Evolutionary conservation across 2,329 filamentous ascomycete genomes (phyloP).

Genomic region (Hymenoscyphus salicellus): DNA sequence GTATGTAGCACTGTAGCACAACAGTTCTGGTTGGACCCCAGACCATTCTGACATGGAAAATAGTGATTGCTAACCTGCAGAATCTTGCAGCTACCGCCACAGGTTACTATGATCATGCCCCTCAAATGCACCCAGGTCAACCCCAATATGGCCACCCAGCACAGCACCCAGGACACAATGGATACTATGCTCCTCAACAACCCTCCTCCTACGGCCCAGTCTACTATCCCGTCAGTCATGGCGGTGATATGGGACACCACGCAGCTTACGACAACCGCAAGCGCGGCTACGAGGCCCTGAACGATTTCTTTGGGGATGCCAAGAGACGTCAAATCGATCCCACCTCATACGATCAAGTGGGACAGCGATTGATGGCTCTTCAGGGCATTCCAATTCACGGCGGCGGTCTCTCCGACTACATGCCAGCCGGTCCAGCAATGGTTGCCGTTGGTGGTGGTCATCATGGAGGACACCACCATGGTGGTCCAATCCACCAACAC

Average conservation of each 20-base stretch:
- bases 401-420: conserved; percentile 54
- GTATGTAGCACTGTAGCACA: conserved; percentile 29
- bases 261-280: conserved; percentile 69
- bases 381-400: conserved; percentile 66
- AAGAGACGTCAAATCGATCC: conserved; percentile 91
- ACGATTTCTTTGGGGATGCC: conserved; percentile 89
- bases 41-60: conserved; percentile 29
- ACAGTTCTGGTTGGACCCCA: conserved; percentile 26
- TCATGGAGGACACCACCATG: conserved; percentile 38
- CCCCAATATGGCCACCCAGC: conserved; percentile 50
- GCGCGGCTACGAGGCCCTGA: conserved; percentile 81
- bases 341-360: conserved; percentile 84
- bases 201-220: conserved; percentile 64
- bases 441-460: conserved; percentile 51
- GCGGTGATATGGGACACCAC: conserved; percentile 65
- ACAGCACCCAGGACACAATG: conserved; percentile 51
- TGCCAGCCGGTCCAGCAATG: conserved; percentile 49
- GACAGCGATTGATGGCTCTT: conserved; percentile 79
- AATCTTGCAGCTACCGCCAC: conserved; percentile 33
- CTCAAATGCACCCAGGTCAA: conserved; percentile 58
- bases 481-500: conserved; percentile 62
- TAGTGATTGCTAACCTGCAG: conserved; percentile 36
- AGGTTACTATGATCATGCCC: conserved; percentile 60
- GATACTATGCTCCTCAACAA: conserved; percentile 53
- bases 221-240: conserved; percentile 69